Conservation (phyloP, 495 filamentous ascomycete genomes). For the Penicillium diatomitis region DNA sequence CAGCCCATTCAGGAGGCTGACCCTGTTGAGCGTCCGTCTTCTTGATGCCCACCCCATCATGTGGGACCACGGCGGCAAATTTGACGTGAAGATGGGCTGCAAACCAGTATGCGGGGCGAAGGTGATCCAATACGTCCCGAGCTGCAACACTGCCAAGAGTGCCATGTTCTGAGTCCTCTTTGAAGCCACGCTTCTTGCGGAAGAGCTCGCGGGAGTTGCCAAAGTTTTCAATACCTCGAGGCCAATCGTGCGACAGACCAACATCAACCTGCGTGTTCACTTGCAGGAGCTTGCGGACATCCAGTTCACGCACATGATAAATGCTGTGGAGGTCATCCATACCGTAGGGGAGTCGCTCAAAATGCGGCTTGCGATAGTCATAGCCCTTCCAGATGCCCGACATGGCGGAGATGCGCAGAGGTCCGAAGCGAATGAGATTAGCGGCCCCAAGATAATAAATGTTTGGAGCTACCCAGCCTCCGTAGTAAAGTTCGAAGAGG, state of each 20-base stretch:
- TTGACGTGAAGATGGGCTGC: constrained; percentile 87
- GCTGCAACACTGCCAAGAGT: constrained; percentile 71
- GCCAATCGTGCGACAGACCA: constrained; percentile 94
- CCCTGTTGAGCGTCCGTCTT: neutral
- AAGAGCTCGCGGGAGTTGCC: constrained; percentile 60
- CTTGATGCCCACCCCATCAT: constrained; percentile 31
- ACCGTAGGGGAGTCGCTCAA: constrained; percentile 81
- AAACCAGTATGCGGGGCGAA: constrained; percentile 85
- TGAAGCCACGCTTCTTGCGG: constrained; percentile 60
- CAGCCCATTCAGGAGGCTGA: constrained; percentile 5
- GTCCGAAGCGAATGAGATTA: constrained; percentile 73
- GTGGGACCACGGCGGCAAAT: constrained; percentile 63
- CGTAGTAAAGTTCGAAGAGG: constrained; percentile 85
- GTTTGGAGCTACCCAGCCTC: constrained; percentile 92
- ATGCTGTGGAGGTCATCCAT: constrained; percentile 60
- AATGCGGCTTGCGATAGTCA: constrained; percentile 71
- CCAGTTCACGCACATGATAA: constrained; percentile 86
- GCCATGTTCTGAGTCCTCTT: constrained; percentile 61
- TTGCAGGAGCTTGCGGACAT: constrained; percentile 82
- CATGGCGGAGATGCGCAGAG: constrained; percentile 79
- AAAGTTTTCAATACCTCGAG: constrained; percentile 62
- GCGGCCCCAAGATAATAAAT: constrained; percentile 95
- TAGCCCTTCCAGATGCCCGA: constrained; percentile 89
- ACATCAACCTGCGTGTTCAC: constrained; percentile 75
- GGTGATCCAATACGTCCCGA: constrained; percentile 63